Evolutionary conservation across 768 basidiomycete species (phyloP).

Genomic region (Trametes gibbosa): DNA sequence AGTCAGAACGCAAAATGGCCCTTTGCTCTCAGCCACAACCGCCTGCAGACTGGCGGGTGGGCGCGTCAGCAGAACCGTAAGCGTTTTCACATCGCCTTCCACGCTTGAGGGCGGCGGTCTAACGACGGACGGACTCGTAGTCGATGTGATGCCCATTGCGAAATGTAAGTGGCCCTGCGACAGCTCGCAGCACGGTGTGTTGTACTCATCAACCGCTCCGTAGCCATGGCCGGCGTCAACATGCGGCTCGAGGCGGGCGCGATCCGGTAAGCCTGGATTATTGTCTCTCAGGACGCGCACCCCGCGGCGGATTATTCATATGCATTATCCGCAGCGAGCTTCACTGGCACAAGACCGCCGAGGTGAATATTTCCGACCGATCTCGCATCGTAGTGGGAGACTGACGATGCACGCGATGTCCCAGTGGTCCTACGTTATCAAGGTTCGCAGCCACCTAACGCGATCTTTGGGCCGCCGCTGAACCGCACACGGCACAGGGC

Average conservation of each 20-base stretch:
- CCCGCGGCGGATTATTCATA: neutral
- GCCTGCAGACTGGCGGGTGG: constrained; percentile 63
- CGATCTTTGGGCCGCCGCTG: neutral
- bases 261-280: constrained; percentile 25
- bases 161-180: constrained; percentile 21
- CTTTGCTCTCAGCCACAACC: constrained; percentile 58
- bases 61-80: constrained; percentile 58
- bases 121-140: constrained; percentile 24
- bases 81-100: constrained; percentile 10
- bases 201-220: neutral
- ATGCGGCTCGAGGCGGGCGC: constrained; percentile 37
- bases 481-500: constrained; percentile 16
- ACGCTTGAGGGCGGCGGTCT: constrained; percentile 13
- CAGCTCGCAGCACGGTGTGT: neutral
- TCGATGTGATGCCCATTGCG: constrained; percentile 40
- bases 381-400: neutral
- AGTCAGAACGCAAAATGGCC: constrained; percentile 61
- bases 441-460: constrained; percentile 19
- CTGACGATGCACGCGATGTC: neutral
- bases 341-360: constrained; percentile 35
- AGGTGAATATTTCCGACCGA: constrained; percentile 12
- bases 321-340: constrained; percentile 24
- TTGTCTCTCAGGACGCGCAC: neutral
- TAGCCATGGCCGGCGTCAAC: constrained; percentile 33
- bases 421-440: constrained; percentile 34